These are phyloP conservation scores for Mediolabrus comicus DNA, from an alignment of 108 stramenopile genomes.

Conservation along the genomic window DNA sequence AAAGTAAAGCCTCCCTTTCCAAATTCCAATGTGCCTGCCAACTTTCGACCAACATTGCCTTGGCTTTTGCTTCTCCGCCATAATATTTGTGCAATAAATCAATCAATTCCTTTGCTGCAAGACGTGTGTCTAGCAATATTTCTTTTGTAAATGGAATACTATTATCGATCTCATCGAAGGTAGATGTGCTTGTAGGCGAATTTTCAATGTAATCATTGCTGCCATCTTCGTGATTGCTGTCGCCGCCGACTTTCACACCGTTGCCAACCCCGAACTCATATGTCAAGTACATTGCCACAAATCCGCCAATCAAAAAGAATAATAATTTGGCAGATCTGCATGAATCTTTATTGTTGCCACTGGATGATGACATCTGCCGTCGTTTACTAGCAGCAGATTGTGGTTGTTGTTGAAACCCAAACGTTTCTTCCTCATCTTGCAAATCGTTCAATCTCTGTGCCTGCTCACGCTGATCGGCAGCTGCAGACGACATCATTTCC, in stretches of 20 bases:
- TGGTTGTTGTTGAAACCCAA: neutral
- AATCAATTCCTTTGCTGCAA: slow-evolving; percentile 25
- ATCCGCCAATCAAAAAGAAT: neutral
- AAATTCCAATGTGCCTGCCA: slow-evolving; percentile 43
- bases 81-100: slow-evolving; percentile 35
- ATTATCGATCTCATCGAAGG: neutral
- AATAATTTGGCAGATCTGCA: neutral
- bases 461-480: neutral
- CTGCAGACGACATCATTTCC: neutral
- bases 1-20: slow-evolving; percentile 6
- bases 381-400: neutral
- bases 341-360: neutral
- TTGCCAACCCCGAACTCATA: neutral
- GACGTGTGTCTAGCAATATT: slow-evolving; percentile 9
- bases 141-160: slow-evolving; percentile 15
- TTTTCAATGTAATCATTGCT: neutral
- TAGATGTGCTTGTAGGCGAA: neutral
- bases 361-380: neutral
- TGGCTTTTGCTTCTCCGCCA: slow-evolving; percentile 24
- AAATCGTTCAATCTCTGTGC: neutral
- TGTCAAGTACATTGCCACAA: neutral
- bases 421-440: slow-evolving; percentile 5
- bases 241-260: neutral
- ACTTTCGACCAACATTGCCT: slow-evolving; percentile 25
- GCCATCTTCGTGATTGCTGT: too few species aligned